Conservation (phyloP, 495 filamentous ascomycete species). For the Penicillium longicatenatum region DNA sequence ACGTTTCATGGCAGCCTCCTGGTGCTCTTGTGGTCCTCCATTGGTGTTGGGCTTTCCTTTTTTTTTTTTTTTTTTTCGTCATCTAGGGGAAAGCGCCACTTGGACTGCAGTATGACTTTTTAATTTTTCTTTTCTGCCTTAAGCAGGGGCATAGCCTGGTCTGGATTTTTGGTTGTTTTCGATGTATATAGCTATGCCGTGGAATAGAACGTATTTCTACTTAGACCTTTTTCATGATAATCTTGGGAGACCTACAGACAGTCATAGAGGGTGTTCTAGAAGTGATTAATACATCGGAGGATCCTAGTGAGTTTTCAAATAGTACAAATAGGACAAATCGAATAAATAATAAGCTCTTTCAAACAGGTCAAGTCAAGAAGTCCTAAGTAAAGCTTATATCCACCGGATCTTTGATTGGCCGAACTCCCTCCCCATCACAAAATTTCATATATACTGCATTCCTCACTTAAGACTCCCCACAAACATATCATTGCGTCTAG, state of each 20-base stretch:
- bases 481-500: background rate
- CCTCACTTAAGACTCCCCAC: too few relatives aligned
- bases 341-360: too few relatives aligned
- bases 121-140: slow-evolving; percentile 10
- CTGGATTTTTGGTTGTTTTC: slow-evolving; percentile 12
- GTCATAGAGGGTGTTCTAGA: too few relatives aligned
- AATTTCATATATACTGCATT: background rate
- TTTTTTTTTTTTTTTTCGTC: slow-evolving; percentile 20
- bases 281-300: too few relatives aligned
- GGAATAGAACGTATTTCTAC: slow-evolving; percentile 26
- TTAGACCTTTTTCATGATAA: background rate
- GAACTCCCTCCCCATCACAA: slow-evolving; percentile 9
- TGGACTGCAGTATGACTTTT: slow-evolving; percentile 24
- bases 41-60: slow-evolving; percentile 32
- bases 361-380: too few relatives aligned
- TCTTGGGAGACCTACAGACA: background rate
- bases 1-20: slow-evolving; percentile 37
- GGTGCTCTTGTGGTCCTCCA: slow-evolving; percentile 21
- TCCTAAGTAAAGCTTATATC: too few relatives aligned
- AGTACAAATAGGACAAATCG: too few relatives aligned
- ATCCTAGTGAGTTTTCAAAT: too few relatives aligned
- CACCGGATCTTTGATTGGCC: slow-evolving; percentile 32
- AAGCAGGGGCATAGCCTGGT: slow-evolving; percentile 29
- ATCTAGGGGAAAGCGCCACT: slow-evolving; percentile 15
- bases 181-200: slow-evolving; percentile 33